Conservation (phyloP, 139 green algal genomes). For the Auxenochlorella protothecoides region DNA sequence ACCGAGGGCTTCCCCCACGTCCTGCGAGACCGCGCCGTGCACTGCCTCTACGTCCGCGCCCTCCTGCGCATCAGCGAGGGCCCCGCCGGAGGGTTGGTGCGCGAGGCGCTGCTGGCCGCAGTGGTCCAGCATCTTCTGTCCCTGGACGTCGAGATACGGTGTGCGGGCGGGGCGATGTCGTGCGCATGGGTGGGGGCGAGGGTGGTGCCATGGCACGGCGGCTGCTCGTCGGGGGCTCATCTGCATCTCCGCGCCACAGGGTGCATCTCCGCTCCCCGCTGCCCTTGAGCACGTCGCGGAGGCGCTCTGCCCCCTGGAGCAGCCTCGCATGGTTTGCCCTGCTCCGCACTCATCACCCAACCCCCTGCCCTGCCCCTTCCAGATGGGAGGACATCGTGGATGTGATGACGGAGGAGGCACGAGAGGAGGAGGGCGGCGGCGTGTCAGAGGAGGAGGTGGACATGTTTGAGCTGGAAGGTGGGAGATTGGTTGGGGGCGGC, state of each 20-base stretch:
- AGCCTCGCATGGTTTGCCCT: no score
- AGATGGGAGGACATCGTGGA: slow-evolving; percentile 81
- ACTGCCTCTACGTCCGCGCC: slow-evolving; percentile 65
- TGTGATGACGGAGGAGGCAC: slow-evolving; percentile 30
- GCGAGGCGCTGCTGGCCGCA: slow-evolving; percentile 50
- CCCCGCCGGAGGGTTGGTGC: slow-evolving; percentile 31
- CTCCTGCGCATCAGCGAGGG: slow-evolving; percentile 46
- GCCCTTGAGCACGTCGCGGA: neutral
- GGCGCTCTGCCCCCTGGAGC: no score
- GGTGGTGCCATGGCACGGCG: neutral
- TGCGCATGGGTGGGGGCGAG: neutral
- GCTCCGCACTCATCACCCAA: neutral
- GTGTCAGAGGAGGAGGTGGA: slow-evolving; percentile 43
- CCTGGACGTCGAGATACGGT: slow-evolving; percentile 76
- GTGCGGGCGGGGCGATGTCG: neutral
- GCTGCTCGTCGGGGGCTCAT: neutral
- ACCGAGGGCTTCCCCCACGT: slow-evolving; percentile 54
- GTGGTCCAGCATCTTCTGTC: slow-evolving; percentile 61
- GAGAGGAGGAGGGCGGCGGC: slow-evolving; percentile 39
- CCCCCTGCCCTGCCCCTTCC: slow-evolving; percentile 9
- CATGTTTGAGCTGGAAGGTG: slow-evolving; percentile 73
- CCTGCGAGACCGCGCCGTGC: slow-evolving; percentile 42
- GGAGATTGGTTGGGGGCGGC: neutral
- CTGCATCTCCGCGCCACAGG: no score
- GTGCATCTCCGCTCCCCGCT: neutral